phyloP scores from a whole-genome alignment of 2,329 filamentous ascomycete species.

The Raffaelea ambrosiae region DNA sequence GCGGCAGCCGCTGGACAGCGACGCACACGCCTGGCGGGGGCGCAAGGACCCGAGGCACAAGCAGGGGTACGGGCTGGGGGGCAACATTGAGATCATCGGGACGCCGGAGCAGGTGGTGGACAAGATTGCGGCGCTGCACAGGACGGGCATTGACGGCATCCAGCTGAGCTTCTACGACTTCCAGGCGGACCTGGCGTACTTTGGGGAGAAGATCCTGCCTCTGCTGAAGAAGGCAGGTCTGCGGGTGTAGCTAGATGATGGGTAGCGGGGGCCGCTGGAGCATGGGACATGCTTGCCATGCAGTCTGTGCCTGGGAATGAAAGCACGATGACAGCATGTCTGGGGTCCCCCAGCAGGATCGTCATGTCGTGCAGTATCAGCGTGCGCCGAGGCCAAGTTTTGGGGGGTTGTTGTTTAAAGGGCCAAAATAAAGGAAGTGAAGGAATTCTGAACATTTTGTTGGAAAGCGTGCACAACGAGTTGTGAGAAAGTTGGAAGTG shows the following conservation, averaged over 20 bases:
- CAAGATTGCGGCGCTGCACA: conserved; percentile 13
- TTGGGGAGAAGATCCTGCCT: conserved; percentile 14
- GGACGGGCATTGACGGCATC: conserved; percentile 15
- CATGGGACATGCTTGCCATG: too few relatives aligned
- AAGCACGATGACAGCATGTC: too few relatives aligned
- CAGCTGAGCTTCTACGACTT: conserved; percentile 16
- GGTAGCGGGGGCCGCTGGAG: too few relatives aligned
- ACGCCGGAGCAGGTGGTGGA: conserved; percentile 15
- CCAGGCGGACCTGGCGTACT: conserved; percentile 13
- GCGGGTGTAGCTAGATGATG: not conserved
- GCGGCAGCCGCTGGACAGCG: conserved; percentile 12
- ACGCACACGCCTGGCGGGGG: conserved; percentile 17
- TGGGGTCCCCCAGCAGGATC: too few relatives aligned
- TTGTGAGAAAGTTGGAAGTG: too few relatives aligned
- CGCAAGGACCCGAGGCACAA: conserved; percentile 12
- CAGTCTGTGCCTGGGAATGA: too few relatives aligned
- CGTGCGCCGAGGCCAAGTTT: too few relatives aligned
- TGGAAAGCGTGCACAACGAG: too few relatives aligned
- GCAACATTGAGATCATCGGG: conserved; percentile 16
- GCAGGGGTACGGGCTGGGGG: conserved; percentile 9
- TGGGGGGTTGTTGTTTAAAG: too few relatives aligned
- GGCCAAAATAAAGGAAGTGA: too few relatives aligned
- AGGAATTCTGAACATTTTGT: too few relatives aligned
- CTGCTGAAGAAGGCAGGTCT: conserved; percentile 12
- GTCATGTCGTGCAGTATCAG: too few relatives aligned